Conservation (phyloP, 257 asterid genomes). For the Verbascum thapsus region DNA sequence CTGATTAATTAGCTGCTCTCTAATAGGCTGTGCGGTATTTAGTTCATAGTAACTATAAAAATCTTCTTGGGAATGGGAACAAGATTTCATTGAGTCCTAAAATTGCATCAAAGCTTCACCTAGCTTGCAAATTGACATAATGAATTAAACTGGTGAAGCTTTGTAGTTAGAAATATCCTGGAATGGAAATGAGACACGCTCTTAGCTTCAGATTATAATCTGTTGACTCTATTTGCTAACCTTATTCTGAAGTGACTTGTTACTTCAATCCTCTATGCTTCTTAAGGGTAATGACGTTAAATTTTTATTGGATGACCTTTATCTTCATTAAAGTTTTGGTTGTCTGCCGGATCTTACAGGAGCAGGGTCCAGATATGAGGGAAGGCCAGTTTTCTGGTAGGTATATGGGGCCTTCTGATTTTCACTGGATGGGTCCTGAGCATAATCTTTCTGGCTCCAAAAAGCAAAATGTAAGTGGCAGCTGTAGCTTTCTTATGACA, state of each 20-base stretch:
- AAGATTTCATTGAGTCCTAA: background rate
- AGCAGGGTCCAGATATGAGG: constrained; percentile 61
- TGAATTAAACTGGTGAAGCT: constrained; percentile 4
- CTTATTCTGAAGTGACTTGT: constrained; percentile 11
- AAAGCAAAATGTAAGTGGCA: constrained; percentile 60
- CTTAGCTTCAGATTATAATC: background rate
- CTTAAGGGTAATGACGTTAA: constrained; percentile 6
- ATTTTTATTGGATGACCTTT: constrained; percentile 2
- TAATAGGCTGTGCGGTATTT: constrained; percentile 1
- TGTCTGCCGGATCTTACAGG: constrained; percentile 51
- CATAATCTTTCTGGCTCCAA: constrained; percentile 61
- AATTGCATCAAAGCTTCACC: background rate
- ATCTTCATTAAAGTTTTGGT: constrained; percentile 12
- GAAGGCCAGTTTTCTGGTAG: constrained; percentile 64
- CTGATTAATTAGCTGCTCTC: constrained; percentile 16
- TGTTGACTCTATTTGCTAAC: constrained; percentile 14
- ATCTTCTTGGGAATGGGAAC: background rate
- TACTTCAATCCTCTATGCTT: constrained; percentile 22
- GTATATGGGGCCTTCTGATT: constrained; percentile 52
- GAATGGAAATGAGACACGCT: background rate
- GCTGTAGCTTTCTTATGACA: background rate
- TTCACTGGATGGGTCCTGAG: constrained; percentile 62
- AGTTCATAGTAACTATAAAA: background rate
- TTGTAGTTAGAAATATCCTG: background rate
- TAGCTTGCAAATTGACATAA: constrained; percentile 1